Conservation (phyloP, 768 basidiomycete species). For the Pleurotus salmoneostramineus region DNA sequence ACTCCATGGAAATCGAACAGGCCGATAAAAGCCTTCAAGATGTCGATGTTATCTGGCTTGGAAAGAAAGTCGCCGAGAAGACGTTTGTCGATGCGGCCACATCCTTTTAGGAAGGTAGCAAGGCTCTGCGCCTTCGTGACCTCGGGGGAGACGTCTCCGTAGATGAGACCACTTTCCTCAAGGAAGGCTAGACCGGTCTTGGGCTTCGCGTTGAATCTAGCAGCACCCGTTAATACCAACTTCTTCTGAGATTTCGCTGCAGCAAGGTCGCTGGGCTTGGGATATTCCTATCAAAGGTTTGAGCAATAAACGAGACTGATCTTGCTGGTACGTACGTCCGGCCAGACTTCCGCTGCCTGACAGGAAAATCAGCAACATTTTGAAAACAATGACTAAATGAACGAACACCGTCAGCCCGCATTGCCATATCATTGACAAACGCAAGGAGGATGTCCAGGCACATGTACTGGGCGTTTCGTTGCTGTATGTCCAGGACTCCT, state of each 20-base stretch:
- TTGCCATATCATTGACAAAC: conserved; percentile 86
- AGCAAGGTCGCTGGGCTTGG: conserved; percentile 52
- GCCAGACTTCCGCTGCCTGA: conserved; percentile 56
- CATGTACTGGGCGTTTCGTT: conserved; percentile 77
- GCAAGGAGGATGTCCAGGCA: conserved; percentile 85
- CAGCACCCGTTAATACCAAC: conserved; percentile 76
- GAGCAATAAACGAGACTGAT: not conserved
- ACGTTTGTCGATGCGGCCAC: conserved; percentile 86
- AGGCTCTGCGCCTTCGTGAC: conserved; percentile 63
- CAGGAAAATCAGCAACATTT: conserved; percentile 2
- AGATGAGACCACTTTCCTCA: conserved; percentile 90
- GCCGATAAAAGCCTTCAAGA: conserved; percentile 83
- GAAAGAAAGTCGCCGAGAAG: conserved; percentile 92
- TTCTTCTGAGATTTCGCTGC: conserved; percentile 83
- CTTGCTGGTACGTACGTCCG: conserved; percentile 41
- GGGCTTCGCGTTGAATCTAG: conserved; percentile 90
- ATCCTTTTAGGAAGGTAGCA: conserved; percentile 82
- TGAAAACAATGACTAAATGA: conserved; percentile 9
- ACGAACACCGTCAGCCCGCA: conserved; percentile 48
- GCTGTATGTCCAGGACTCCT: conserved; percentile 56
- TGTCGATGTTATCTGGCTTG: conserved; percentile 78
- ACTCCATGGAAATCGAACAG: conserved; percentile 90
- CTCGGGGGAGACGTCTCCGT: conserved; percentile 53
- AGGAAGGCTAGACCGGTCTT: conserved; percentile 87
- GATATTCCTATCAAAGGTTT: conserved; percentile 40